Evolutionary conservation across 1,284 basidiomycete genomes (phyloP), one percentile per base, ranked within the genome.

Genomic region (Pascua guehoae): DNA sequence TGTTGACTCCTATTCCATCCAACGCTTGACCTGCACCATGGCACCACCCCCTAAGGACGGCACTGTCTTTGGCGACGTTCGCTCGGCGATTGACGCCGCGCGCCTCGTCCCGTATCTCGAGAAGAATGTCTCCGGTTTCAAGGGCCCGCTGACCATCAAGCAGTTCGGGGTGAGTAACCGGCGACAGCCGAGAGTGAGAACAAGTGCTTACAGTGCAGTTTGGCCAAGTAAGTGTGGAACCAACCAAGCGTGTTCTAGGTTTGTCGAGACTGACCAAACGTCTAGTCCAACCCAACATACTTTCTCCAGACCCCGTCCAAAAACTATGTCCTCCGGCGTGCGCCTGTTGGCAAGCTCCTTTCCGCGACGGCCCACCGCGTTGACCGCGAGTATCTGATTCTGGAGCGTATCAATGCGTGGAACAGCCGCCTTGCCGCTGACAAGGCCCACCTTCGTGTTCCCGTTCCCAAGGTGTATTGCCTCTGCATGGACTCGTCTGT

Each of bases 251-350:
- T 32, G 3, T 32, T 3, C 3, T 32, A 32, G 24, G 24, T 32
- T 32, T 32, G 24, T 32, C 24, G 24, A 16, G 18, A 17, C 42
- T 41, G 52, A 46, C 40, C 47, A 3, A 32, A 16, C 12, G 36
- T 54, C 47, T 58, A 91, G 88, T 94, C 90, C 12, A 98, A 98
- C 70, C 94, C 94, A 0, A 97, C 94, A 0, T 97, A 97, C 74
- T 88, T 63, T 17, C 44, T 65, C 41, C 49, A 44, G 42, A 54
- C 58, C 11, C 63, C 66, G 8, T 58, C 60, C 0, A 53, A 55
- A 48, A 57, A 56, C n/a, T 71, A 70, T 64, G 94, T 98, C 2
- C 80, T 97, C 50, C 87, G 94, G 32, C 93, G 96, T 75, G 95
- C 95, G 72, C 94, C 94, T 15, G 85, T 87, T 0, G 94, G 94